These are phyloP conservation scores for Meyerozyma elateridarum DNA, from an alignment of 1,139 yeast species.

Conservation along the genomic window DNA sequence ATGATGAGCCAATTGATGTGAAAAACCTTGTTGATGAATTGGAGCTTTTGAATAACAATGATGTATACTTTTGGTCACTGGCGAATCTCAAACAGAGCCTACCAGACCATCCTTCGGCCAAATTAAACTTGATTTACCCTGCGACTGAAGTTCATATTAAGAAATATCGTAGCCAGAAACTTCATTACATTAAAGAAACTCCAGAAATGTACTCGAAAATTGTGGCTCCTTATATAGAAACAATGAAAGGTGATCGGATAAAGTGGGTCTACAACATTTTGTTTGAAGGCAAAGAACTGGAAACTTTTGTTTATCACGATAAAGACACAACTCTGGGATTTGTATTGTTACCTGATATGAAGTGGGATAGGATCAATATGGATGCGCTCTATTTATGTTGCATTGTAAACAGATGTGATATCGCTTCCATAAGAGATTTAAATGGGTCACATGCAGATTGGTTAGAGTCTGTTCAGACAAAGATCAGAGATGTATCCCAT, in stretches of 20 bases:
- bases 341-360: slow-evolving; percentile 73
- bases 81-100: slow-evolving; percentile 48
- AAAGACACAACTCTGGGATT: slow-evolving; percentile 53
- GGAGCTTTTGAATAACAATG: slow-evolving; percentile 59
- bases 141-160: slow-evolving; percentile 83
- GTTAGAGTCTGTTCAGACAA: slow-evolving; percentile 41
- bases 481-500: slow-evolving; percentile 45
- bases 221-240: slow-evolving; percentile 72
- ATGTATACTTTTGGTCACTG: slow-evolving; percentile 79
- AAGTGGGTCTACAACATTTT: slow-evolving; percentile 91
- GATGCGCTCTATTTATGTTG: slow-evolving; percentile 74
- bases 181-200: slow-evolving; percentile 69
- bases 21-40: slow-evolving; percentile 28
- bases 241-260: slow-evolving; percentile 72
- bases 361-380: slow-evolving; percentile 80
- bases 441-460: slow-evolving; percentile 53
- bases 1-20: slow-evolving; percentile 16
- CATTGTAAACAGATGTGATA: slow-evolving; percentile 66
- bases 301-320: slow-evolving; percentile 63
- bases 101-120: slow-evolving; percentile 53
- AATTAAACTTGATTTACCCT: slow-evolving; percentile 78
- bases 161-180: slow-evolving; percentile 58
- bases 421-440: slow-evolving; percentile 76
- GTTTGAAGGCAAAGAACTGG: slow-evolving; percentile 79
- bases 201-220: slow-evolving; percentile 61